These are phyloP conservation scores for Tetracladium maxilliforme DNA, from an alignment of 2,329 filamentous ascomycete species.

Conservation along the genomic window DNA sequence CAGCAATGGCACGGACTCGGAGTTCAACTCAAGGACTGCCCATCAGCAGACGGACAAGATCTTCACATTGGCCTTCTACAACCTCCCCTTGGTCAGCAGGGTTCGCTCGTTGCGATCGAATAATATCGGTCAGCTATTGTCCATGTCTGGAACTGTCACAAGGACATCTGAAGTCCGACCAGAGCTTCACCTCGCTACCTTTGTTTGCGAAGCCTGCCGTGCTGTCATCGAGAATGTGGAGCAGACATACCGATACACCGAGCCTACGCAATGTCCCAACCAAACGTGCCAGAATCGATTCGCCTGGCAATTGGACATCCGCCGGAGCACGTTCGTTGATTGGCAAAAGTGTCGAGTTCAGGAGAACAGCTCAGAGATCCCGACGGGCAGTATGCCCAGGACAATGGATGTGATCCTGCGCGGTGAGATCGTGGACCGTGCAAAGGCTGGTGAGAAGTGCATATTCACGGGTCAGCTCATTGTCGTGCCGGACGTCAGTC, in stretches of 20 bases:
- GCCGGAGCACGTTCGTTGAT: conserved; percentile 94
- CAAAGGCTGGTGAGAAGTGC: conserved; percentile 95
- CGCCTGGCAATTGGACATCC: conserved; percentile 94
- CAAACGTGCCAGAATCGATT: conserved; percentile 71
- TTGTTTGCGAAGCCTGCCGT: conserved; percentile 79
- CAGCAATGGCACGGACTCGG: conserved; percentile 44
- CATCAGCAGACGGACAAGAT: conserved; percentile 96
- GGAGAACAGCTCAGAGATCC: conserved; percentile 96
- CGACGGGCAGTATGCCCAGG: conserved; percentile 94
- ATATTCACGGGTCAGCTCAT: conserved; percentile 95
- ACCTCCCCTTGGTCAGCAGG: conserved; percentile 35
- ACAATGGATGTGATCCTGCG: conserved; percentile 95
- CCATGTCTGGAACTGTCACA: conserved; percentile 93
- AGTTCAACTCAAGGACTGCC: conserved; percentile 56
- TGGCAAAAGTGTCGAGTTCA: conserved; percentile 99
- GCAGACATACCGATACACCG: conserved; percentile 94
- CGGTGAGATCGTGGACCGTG: conserved; percentile 93
- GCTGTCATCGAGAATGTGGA: conserved; percentile 80
- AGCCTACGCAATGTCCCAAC: conserved; percentile 92
- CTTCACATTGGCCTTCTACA: conserved; percentile 67
- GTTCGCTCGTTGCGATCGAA: conserved; percentile 50
- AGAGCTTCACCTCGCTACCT: conserved; percentile 83
- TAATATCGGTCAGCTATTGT: conserved; percentile 85
- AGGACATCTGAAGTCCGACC: conserved; percentile 93
- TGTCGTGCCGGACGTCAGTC: conserved; percentile 92